Percentiles rank a stretch among this genome's conserved stretches.
Evolutionary conservation across 306 rosid genomes (phyloP).

Genomic region (Inga laurina): DNA sequence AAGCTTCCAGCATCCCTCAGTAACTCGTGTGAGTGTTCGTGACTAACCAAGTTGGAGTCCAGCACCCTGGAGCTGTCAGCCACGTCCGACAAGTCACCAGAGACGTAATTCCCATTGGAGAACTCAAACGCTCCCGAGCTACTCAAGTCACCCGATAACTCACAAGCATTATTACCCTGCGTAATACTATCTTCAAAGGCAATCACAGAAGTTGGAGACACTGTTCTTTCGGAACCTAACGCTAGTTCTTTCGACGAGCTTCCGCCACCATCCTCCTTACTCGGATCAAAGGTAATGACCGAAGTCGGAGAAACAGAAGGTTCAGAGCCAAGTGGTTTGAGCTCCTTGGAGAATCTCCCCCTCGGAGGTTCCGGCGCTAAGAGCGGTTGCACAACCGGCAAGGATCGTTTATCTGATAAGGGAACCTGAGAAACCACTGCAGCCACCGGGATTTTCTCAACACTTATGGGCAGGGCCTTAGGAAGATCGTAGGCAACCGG

Average conservation of each 20-base stretch:
- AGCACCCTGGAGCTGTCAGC: conserved; percentile 53
- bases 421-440: conserved; percentile 57
- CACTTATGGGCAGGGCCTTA: conserved; percentile 69
- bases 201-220: conserved; percentile 80
- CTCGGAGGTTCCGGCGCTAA: conserved; percentile 45
- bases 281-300: conserved; percentile 62
- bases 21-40: conserved; percentile 58
- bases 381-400: conserved; percentile 92
- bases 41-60: conserved; percentile 50
- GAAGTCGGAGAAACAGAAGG: conserved; percentile 80
- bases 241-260: conserved; percentile 46
- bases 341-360: conserved; percentile 65
- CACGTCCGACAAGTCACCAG: conserved; percentile 71
- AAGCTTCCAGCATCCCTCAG: conserved; percentile 44
- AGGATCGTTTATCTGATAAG: conserved; percentile 44
- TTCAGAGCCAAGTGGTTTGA: conserved; percentile 42
- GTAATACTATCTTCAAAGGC: conserved; percentile 63
- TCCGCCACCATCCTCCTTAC: conserved; percentile 39
- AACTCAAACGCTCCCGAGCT: conserved; percentile 88
- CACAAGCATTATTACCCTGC: conserved; percentile 48
- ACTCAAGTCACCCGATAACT: conserved; percentile 69
- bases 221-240: conserved; percentile 51
- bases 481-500: conserved; percentile 74
- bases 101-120: conserved; percentile 57
- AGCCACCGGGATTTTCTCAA: conserved; percentile 67